Evolutionary conservation across 768 basidiomycete species (phyloP), one percentile per base, ranked within the genome.

Genomic region (Austroboletus eburneus): DNA sequence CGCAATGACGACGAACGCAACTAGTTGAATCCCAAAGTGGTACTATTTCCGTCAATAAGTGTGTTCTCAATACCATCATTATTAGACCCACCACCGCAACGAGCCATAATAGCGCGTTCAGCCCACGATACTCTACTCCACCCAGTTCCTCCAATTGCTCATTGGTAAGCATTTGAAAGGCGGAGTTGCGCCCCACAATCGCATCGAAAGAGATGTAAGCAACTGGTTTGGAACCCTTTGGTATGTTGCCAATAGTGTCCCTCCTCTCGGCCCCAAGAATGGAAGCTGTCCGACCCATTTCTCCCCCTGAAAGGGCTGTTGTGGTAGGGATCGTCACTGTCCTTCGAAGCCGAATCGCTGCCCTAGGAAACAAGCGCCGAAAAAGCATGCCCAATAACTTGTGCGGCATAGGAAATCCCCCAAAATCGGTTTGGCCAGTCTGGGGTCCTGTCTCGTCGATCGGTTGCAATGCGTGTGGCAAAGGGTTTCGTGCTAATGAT

Each of bases 71-170:
- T 14, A 21, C 9, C 2, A n/a, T n/a, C n/a, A n/a, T n/a, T n/a
- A 34, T 27, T 18, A 12, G 23, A 74, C 87, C 58, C 61, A 94
- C 91, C 27, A 69, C 62, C 10, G 76, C 76, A 30, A 95, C 80
- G 45, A 94, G 77, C 86, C 88, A 94, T 9, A 92, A 69, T 41
- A 96, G 64, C 3, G 85, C 79, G 36, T 83, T 84, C 52, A 96
- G 68, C 12, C 87, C 88, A 9, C 92, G 77, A 60, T 89, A 98
- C 63, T 99, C 95, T 7, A 96, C 86, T 17, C 95, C 94, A 4
- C 93, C 93, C 5, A 98, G 69, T 63, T 96, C 91, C 54, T 95
- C 92, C 55, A 89, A 70, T 58, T 97, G 87, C 39, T 92, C 90
- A 17, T 78, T 74, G 0, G 83, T 88, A 43, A 95, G 67, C 53